Base-by-base conservation (phyloP, 2,329 filamentous ascomycete species). In the Paraphaeosphaeria minitans region DNA sequence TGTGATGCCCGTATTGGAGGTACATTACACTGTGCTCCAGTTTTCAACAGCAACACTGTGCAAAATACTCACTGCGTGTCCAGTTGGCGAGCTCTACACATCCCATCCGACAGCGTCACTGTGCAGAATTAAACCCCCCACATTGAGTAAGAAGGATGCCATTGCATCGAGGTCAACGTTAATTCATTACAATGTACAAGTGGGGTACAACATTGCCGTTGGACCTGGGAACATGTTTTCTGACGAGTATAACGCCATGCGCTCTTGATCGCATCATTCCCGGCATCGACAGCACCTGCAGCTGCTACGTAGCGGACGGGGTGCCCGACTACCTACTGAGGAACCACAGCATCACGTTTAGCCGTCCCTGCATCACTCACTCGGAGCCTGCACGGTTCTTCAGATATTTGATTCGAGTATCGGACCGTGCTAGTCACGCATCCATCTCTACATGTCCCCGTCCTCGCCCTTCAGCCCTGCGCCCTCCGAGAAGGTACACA, bases 101-200 rank as follows among this genome's bases (percentile, higher is more conserved):
- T n/a, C n/a, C n/a, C n/a, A n/a, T n/a, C n/a, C n/a, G n/a, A n/a
- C n/a, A n/a, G n/a, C n/a, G n/a, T n/a, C n/a, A n/a, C n/a, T n/a
- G n/a, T n/a, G n/a, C n/a, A n/a, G n/a, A n/a, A n/a, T n/a, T n/a
- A n/a, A n/a, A n/a, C n/a, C n/a, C n/a, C n/a, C n/a, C n/a, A n/a
- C n/a, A n/a, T n/a, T n/a, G n/a, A n/a, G n/a, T 29, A 52, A 35
- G 21, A 52, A 52, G 19, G 33, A 42, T 6, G 49, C 48, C 77
- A 57, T 52, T 52, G 21, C 42, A 3, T 29, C 13, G 2, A 29
- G 16, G 13, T 5, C 35, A 27, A n/a, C n/a, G n/a, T n/a, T 29
- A 14, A n/a, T 8, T 16, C 7, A n/a, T 16, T 39, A 4, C 19
- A 16, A n/a, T 19, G 16, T 27, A 21, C 27, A 42, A 24, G 9